These are phyloP conservation scores for Rhizophagus clarus DNA, from an alignment of 192 early-diverging fungal genomes.

Conservation along the genomic window DNA sequence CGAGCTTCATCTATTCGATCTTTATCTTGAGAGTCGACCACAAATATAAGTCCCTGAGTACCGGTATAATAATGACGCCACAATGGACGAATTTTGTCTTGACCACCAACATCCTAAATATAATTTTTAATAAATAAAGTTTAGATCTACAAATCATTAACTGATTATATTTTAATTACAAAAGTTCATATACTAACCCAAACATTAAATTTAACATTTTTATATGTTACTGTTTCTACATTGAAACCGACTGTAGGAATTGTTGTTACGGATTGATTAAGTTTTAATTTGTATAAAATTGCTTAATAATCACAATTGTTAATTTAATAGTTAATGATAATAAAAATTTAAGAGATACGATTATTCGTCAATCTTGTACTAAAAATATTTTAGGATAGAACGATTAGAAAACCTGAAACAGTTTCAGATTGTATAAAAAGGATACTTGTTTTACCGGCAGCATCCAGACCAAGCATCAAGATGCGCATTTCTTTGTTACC, in stretches of 20 bases:
- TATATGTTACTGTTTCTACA: slow-evolving; percentile 84
- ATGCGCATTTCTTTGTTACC: slow-evolving; percentile 97
- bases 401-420: not conserved
- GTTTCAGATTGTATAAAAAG: not conserved
- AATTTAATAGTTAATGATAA: not conserved
- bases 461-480: slow-evolving; percentile 92
- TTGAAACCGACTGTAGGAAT: slow-evolving; percentile 97
- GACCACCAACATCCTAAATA: slow-evolving; percentile 80
- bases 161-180: not conserved
- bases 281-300: slow-evolving; percentile 98
- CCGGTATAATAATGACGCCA: slow-evolving; percentile 89
- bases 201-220: slow-evolving; percentile 82
- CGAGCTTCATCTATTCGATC: slow-evolving; percentile 87
- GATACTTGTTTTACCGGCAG: slow-evolving; percentile 90
- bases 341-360: not conserved
- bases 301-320: slow-evolving; percentile 43
- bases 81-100: slow-evolving; percentile 87
- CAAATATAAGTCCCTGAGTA: slow-evolving; percentile 85
- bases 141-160: not conserved
- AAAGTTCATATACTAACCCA: slow-evolving; percentile 49
- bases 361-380: not conserved
- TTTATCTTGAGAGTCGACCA: slow-evolving; percentile 84
- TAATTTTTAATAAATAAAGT: not conserved
- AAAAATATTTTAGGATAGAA: not conserved
- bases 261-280: slow-evolving; percentile 97